Evolutionary conservation across 169 alveolate genomes (phyloP).

Genomic region (Plasmodium coatneyi): DNA sequence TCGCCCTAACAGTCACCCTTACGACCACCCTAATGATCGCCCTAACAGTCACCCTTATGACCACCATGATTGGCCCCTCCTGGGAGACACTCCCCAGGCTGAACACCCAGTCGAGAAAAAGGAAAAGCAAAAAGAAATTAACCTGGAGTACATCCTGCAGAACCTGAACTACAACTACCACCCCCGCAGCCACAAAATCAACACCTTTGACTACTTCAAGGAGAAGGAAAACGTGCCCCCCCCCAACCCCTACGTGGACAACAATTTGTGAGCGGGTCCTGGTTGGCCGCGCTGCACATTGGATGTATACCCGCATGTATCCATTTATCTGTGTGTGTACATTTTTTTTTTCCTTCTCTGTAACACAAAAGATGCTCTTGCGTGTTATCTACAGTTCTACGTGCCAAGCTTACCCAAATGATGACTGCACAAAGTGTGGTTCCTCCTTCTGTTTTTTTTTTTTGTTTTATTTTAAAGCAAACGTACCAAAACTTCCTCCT

Average conservation of each 20-base stretch:
- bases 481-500: not conserved
- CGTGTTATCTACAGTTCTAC: not conserved
- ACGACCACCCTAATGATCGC: too few relatives aligned
- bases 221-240: constrained; percentile 54
- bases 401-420: not conserved
- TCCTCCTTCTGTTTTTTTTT: not conserved
- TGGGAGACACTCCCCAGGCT: not conserved
- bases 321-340: not conserved
- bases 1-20: too few relatives aligned
- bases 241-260: constrained; percentile 47
- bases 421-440: not conserved
- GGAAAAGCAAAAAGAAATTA: constrained; percentile 26
- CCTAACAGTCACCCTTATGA: not conserved
- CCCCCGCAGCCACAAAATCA: constrained; percentile 43
- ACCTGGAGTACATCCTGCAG: constrained; percentile 38
- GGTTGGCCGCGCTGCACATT: not conserved
- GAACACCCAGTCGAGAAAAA: not conserved
- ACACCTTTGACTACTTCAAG: constrained; percentile 69
- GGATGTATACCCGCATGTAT: not conserved
- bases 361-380: not conserved
- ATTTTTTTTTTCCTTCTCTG: not conserved
- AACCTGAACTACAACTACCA: constrained; percentile 61
- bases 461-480: not conserved
- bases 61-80: not conserved
- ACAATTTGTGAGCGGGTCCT: constrained; percentile 10